Conservation (phyloP, 2,329 filamentous ascomycete genomes). For the Colletotrichum sp. region DNA sequence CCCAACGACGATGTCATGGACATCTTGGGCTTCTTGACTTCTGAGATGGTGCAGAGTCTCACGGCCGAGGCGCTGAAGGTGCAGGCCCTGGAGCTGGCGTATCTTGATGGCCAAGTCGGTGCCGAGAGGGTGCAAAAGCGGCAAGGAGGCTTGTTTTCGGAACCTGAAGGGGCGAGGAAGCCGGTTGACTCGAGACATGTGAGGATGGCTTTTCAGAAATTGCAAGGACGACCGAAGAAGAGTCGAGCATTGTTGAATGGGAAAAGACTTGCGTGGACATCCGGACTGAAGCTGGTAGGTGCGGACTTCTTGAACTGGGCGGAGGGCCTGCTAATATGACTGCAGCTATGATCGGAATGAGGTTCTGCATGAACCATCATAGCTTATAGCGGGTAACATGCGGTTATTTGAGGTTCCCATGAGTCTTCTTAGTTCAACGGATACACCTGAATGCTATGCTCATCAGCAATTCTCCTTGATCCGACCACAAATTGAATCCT, state of each 20-base stretch:
- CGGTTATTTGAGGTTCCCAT: no score
- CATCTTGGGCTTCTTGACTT: conserved; percentile 24
- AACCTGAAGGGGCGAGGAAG: not conserved
- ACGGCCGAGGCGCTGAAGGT: conserved; percentile 14
- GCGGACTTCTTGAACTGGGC: not conserved
- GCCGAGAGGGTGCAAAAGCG: not conserved
- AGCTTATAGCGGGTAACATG: no score
- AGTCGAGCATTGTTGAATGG: not conserved
- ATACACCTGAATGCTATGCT: no score
- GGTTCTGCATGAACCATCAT: no score
- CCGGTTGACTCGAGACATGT: not conserved
- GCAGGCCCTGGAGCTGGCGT: not conserved
- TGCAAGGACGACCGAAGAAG: not conserved
- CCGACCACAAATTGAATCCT: no score
- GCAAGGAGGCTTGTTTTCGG: not conserved
- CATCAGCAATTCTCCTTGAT: no score
- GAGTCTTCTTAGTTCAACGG: no score
- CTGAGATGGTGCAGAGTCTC: conserved; percentile 25
- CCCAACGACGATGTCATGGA: conserved; percentile 24
- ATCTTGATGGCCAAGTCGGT: not conserved
- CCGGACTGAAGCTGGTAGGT: not conserved
- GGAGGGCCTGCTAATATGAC: not conserved
- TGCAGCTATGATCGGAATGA: not conserved
- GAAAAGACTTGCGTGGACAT: not conserved
- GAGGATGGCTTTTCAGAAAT: not conserved